phyloP scores from a whole-genome alignment of 768 basidiomycete species.

The Daedaleopsis sinensis region DNA sequence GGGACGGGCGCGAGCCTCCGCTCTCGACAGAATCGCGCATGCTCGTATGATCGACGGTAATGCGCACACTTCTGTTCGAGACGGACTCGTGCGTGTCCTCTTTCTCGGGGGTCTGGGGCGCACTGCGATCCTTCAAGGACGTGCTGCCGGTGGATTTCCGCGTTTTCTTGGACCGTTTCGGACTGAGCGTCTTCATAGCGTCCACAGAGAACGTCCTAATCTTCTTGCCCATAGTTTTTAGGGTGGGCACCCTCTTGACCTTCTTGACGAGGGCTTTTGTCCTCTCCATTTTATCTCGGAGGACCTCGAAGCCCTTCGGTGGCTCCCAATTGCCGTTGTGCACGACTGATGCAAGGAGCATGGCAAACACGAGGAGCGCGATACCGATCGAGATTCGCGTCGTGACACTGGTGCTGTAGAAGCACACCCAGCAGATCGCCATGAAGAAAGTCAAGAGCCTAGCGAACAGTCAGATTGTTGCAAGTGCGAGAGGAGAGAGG shows the following conservation, averaged over 20 bases:
- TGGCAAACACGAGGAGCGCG: background rate
- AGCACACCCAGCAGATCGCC: slow-evolving; percentile 19
- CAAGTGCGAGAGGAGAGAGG: no score
- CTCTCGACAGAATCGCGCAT: background rate
- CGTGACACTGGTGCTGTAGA: slow-evolving; percentile 1
- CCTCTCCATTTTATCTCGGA: background rate
- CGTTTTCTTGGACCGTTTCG: background rate
- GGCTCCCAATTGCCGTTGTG: background rate
- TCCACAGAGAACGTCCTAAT: background rate
- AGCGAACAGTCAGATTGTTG: no score
- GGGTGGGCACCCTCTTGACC: background rate
- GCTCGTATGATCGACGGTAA: no score
- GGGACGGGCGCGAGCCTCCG: no score
- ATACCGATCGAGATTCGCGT: background rate
- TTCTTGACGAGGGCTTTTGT: background rate
- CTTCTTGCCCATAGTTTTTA: background rate
- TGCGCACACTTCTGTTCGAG: no score
- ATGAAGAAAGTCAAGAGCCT: slow-evolving; percentile 17
- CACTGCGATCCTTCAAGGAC: no score
- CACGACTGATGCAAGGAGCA: background rate
- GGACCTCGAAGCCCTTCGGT: background rate
- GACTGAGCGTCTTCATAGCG: background rate
- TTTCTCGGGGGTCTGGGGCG: no score
- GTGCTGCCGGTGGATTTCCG: background rate
- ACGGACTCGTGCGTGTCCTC: no score